phyloP scores from a whole-genome alignment of 345 rosid species.

The Eucalyptus brandiana region DNA sequence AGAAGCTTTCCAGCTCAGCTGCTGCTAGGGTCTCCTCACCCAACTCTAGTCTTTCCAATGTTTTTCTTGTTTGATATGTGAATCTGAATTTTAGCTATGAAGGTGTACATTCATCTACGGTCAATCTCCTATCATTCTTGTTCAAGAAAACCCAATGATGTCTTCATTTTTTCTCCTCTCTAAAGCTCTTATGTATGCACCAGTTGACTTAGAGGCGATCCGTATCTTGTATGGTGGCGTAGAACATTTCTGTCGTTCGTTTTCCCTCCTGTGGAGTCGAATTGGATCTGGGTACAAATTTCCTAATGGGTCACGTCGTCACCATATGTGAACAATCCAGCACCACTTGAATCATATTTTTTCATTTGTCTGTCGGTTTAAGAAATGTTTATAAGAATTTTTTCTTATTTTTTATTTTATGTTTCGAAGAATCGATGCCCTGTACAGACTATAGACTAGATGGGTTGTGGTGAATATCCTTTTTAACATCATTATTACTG shows the following conservation, averaged over 20 bases:
- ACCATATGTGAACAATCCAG: neutral
- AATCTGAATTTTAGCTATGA: neutral
- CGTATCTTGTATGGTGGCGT: neutral
- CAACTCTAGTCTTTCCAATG: neutral
- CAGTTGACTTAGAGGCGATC: neutral
- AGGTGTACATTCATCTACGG: neutral
- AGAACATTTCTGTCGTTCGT: neutral
- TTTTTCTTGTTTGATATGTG: neutral
- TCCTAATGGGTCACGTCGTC: neutral
- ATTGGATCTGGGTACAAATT: neutral
- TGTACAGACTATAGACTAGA: neutral
- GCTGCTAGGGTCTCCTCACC: neutral
- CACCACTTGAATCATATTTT: neutral
- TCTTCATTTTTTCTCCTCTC: neutral
- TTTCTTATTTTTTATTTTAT: fast-evolving
- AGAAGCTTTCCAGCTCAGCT: slow-evolving; percentile 34
- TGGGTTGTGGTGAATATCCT: neutral
- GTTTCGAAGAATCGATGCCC: neutral
- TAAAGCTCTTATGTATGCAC: neutral
- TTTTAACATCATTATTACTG: neutral
- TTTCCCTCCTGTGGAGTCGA: neutral
- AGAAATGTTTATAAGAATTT: neutral
- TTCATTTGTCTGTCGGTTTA: neutral
- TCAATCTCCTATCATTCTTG: neutral
- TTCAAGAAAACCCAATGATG: neutral